phyloP scores from a whole-genome alignment of 1,284 basidiomycete genomes.

The Leccinum ponderosum region DNA sequence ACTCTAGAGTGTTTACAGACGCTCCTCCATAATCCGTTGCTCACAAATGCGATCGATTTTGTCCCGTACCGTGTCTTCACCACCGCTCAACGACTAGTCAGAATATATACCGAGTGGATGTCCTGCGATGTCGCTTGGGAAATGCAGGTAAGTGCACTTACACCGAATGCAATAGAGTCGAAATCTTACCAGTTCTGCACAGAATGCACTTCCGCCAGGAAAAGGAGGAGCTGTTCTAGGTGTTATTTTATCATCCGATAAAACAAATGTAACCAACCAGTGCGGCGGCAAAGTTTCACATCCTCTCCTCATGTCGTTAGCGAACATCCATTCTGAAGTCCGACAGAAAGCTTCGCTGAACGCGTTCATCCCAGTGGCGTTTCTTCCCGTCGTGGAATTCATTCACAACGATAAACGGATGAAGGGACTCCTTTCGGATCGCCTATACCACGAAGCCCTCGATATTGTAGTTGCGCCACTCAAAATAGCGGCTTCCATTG shows the following conservation, averaged over 20 bases:
- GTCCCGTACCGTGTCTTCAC: background rate
- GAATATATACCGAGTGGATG: no score
- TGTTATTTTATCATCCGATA: slow-evolving; percentile 33
- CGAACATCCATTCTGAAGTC: slow-evolving; percentile 34
- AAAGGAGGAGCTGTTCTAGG: background rate
- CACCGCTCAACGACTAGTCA: background rate
- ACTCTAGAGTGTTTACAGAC: slow-evolving; percentile 1
- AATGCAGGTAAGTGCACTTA: slow-evolving; percentile 4
- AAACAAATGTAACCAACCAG: slow-evolving; percentile 35
- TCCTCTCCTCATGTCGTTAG: slow-evolving; percentile 12
- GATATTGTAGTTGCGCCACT: background rate
- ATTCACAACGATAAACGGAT: slow-evolving; percentile 5
- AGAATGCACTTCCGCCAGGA: background rate
- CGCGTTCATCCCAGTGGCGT: slow-evolving; percentile 28
- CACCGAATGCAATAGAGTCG: background rate
- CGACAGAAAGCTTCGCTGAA: slow-evolving; percentile 29
- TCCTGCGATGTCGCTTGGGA: background rate
- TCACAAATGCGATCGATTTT: background rate
- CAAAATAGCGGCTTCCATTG: background rate
- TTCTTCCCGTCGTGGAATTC: slow-evolving; percentile 35
- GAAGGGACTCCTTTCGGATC: background rate
- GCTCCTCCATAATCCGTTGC: background rate
- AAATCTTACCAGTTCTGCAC: background rate
- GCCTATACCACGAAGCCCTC: background rate
- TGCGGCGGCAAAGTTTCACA: slow-evolving; percentile 19